A percentile compares a stretch with the other conserved stretches of the same genome.
These are phyloP conservation scores for Alternaria sp. DNA, from an alignment of 2,329 filamentous ascomycete species.

Conservation along the genomic window DNA sequence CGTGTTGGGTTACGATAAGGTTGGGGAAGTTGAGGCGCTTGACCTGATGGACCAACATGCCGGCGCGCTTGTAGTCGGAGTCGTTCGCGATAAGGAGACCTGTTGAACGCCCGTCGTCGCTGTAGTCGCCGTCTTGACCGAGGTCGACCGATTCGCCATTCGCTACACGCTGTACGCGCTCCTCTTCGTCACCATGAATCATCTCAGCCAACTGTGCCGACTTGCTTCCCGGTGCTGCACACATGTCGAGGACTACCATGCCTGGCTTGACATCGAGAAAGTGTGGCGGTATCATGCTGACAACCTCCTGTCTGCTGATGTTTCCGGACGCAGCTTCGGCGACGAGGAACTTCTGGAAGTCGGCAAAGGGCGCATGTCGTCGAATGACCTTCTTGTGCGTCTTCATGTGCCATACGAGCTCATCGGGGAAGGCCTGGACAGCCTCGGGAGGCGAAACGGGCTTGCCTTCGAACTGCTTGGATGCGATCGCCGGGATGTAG, in stretches of 20 bases:
- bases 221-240: conserved; percentile 96
- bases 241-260: conserved; percentile 94
- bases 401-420: conserved; percentile 96
- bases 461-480: conserved; percentile 82
- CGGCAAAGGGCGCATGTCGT: conserved; percentile 90
- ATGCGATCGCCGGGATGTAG: conserved; percentile 89
- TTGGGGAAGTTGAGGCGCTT: conserved; percentile 97
- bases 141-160: conserved; percentile 68
- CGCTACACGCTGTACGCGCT: conserved; percentile 75
- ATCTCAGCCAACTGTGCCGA: conserved; percentile 94
- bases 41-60: conserved; percentile 97
- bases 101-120: conserved; percentile 84
- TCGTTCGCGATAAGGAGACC: conserved; percentile 95
- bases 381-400: conserved; percentile 95
- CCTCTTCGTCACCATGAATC: conserved; percentile 91
- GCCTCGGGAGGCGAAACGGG: conserved; percentile 80
- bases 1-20: conserved; percentile 95
- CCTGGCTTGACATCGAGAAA: conserved; percentile 89
- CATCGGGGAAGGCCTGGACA: conserved; percentile 91
- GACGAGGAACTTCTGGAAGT: conserved; percentile 97
- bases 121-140: conserved; percentile 58
- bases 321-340: conserved; percentile 97
- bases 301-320: conserved; percentile 95
- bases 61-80: conserved; percentile 92
- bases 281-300: conserved; percentile 98